Percentiles rank a stretch among this genome's conserved stretches.
These are phyloP conservation scores for Carex parvula DNA, from an alignment of 176 grass and related monocot genomes.

Conservation along the genomic window DNA sequence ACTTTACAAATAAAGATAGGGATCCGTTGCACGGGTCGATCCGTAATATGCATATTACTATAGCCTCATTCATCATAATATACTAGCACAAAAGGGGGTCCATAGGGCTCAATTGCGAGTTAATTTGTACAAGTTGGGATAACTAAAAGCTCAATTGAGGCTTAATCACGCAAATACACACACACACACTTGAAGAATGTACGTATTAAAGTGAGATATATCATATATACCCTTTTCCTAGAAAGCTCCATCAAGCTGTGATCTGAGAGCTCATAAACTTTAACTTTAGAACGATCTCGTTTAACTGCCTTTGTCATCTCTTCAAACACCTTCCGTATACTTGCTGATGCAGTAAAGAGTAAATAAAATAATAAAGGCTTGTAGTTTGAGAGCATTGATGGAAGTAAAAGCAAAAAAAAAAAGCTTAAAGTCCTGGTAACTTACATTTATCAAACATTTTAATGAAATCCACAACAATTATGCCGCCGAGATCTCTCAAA, in stretches of 20 bases:
- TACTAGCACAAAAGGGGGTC: not conserved
- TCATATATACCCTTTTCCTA: slow-evolving; percentile 88
- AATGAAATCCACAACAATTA: slow-evolving; percentile 98
- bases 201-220: not conserved
- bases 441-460: slow-evolving; percentile 90
- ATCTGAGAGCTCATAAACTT: slow-evolving; percentile 85
- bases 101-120: not conserved
- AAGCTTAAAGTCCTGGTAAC: slow-evolving; percentile 31
- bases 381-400: slow-evolving; percentile 4
- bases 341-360: slow-evolving; percentile 45
- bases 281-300: slow-evolving; percentile 74
- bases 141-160: not conserved
- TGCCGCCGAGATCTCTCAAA: slow-evolving; percentile 90
- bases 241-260: slow-evolving; percentile 94
- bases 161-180: not conserved
- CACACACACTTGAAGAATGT: not conserved
- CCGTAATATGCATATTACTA: too few species aligned
- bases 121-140: not conserved
- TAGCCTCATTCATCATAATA: not conserved
- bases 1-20: too few species aligned
- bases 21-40: too few species aligned
- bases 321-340: slow-evolving; percentile 77
- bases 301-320: slow-evolving; percentile 90
- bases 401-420: slow-evolving; percentile 19
- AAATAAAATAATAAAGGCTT: slow-evolving; percentile 29